Base-by-base conservation (phyloP, 768 basidiomycete species). In the Russula abietina region DNA sequence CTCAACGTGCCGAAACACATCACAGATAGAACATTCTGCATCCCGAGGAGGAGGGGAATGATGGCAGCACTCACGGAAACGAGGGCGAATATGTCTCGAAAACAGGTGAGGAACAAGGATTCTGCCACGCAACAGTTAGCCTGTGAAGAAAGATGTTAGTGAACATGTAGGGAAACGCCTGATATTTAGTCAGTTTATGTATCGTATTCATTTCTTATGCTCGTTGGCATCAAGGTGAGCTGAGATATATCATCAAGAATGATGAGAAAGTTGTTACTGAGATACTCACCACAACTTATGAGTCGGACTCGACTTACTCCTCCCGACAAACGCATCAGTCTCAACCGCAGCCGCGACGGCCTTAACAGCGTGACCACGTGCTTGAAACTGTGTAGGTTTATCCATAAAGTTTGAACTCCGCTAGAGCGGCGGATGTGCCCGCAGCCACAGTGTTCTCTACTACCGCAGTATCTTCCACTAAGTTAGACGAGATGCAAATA, bases 1-100 rank as follows among this genome's bases (percentile, higher is more conserved):
- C 79, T 77, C 84, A 85, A 67, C 38, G 81, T 81, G 81, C 79
- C 39, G 45, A 73, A 74, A 76, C 84, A 83, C 85, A 78, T 86
- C 84, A 77, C 76, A 74, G 59, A 57, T 73, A 79, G 19, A 76
- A 76, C 64, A 58, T 72, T 69, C 57, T 79, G 72, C 82, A 78
- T 84, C 82, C 75, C 76, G 60, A 70, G 65, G 48, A 62, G 43
- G 60, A 36, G 16, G 36, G 16, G 12, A 14, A 1, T 26, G 3
- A 68, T 39, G 57, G n/a, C 41, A 33, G 17, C 19, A 72, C 75
- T 77, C 71, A 78, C 77, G 50, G 9, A 0, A 36, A 12, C 3
- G 36, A 19, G 22, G 39, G 1, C 26, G 36, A 32, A 16, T n/a
- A n/a, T 30, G 12, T 30, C 19, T 46, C 11, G 16, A 30, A 41